These are phyloP conservation scores for Malassezia yamatoensis DNA, from an alignment of 1,284 basidiomycete species.

Conservation along the genomic window DNA sequence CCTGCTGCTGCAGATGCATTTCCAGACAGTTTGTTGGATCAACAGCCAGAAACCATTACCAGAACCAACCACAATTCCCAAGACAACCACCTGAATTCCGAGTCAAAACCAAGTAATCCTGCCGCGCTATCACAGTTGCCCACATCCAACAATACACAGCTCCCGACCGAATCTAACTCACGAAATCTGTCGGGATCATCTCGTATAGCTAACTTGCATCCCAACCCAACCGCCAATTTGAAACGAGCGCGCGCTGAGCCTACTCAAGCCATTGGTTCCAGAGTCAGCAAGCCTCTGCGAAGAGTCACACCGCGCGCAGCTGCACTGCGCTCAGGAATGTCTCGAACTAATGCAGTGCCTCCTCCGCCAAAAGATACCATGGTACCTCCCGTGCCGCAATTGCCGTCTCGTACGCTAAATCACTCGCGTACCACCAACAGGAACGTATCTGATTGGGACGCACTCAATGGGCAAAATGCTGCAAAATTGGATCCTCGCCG, in stretches of 20 bases:
- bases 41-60: too few species aligned
- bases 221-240: too few species aligned
- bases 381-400: slow-evolving; percentile 8
- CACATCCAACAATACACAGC: too few species aligned
- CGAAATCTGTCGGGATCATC: too few species aligned
- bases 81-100: too few species aligned
- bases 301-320: slow-evolving; percentile 15
- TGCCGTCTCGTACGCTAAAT: slow-evolving; percentile 4
- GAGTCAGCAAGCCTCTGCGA: slow-evolving; percentile 1
- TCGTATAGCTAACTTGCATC: too few species aligned
- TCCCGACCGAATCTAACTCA: too few species aligned
- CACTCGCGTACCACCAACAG: slow-evolving; percentile 8
- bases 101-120: too few species aligned
- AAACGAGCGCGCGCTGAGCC: slow-evolving; percentile 20
- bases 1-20: slow-evolving; percentile 20
- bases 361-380: slow-evolving; percentile 1
- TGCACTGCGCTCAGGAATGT: slow-evolving; percentile 14
- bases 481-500: slow-evolving; percentile 4
- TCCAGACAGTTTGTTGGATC: slow-evolving; percentile 9
- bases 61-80: too few species aligned
- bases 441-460: too few species aligned
- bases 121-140: too few species aligned
- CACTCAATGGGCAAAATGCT: neutral
- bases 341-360: neutral
- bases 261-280: neutral